These are phyloP conservation scores for Rhizophagus sp. DNA, from an alignment of 192 early-diverging fungal genomes.

Conservation along the genomic window DNA sequence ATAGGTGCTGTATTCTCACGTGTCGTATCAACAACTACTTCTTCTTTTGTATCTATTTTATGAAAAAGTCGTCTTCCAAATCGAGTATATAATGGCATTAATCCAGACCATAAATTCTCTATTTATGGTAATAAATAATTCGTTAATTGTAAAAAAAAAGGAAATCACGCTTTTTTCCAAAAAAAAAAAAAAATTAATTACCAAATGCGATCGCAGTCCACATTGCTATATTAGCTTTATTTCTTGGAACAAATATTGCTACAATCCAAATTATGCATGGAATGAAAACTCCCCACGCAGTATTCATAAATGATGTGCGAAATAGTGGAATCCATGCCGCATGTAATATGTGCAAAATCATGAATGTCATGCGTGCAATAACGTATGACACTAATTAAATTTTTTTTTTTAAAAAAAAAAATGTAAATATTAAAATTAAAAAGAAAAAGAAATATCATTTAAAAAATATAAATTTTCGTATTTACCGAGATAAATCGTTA, in stretches of 20 bases:
- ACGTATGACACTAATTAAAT: constrained; percentile 1
- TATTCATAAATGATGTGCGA: constrained; percentile 5
- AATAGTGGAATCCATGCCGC: constrained; percentile 20
- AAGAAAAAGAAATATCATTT: too few relatives aligned
- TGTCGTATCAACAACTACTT: constrained; percentile 3
- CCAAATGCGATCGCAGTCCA: constrained; percentile 24
- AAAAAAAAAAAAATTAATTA: background rate
- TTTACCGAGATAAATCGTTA: background rate
- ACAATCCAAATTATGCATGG: constrained; percentile 20
- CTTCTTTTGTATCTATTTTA: background rate
- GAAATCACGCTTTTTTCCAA: background rate
- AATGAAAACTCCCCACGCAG: constrained; percentile 26
- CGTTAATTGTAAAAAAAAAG: background rate
- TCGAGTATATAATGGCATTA: background rate
- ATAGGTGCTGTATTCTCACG: background rate
- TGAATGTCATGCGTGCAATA: constrained; percentile 4
- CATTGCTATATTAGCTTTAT: background rate
- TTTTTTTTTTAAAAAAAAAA: background rate
- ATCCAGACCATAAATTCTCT: background rate
- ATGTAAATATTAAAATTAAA: too few relatives aligned
- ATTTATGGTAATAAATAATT: too few relatives aligned
- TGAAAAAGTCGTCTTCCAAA: too few relatives aligned
- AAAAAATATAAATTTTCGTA: background rate
- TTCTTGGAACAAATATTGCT: background rate
- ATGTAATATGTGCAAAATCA: background rate